Conservation (phyloP, 2,329 filamentous ascomycete species). For the Lachnum nothofagi region DNA sequence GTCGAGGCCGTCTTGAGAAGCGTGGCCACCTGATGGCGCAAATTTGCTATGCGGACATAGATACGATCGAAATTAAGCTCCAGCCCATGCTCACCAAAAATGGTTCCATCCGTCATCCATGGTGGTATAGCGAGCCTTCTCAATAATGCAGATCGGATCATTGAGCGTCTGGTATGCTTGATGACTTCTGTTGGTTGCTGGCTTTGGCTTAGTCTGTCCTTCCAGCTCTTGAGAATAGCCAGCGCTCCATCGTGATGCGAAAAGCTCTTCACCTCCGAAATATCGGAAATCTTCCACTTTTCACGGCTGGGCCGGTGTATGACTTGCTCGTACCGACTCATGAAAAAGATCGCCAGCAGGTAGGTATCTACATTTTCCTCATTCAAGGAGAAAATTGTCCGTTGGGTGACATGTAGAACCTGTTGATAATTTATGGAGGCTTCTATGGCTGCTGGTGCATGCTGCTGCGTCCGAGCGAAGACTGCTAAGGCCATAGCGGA, state of each 20-base stretch:
- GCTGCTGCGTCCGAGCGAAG: conserved; percentile 24
- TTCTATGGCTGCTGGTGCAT: conserved; percentile 23
- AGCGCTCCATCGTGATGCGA: conserved; percentile 34
- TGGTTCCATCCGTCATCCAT: conserved; percentile 30
- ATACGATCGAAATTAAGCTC: conserved; percentile 31
- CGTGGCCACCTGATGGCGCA: conserved; percentile 12
- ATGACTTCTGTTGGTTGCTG: conserved; percentile 23
- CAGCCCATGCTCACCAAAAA: conserved; percentile 30
- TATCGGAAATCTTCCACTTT: neutral
- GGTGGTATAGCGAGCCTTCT: conserved; percentile 25
- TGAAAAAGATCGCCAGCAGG: conserved; percentile 17
- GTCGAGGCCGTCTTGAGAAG: too few species aligned
- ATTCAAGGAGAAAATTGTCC: conserved; percentile 3
- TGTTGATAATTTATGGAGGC: conserved; percentile 24
- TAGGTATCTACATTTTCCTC: conserved; percentile 15
- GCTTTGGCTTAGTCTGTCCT: conserved; percentile 10
- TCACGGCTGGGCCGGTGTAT: neutral
- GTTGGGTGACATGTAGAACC: conserved; percentile 18
- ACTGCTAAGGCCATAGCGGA: conserved; percentile 30
- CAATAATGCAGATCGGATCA: conserved; percentile 28
- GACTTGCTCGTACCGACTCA: conserved; percentile 18
- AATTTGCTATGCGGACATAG: conserved; percentile 20
- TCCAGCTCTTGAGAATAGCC: conserved; percentile 31
- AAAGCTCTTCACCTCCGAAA: conserved; percentile 30
- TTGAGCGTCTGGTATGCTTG: conserved; percentile 28